Percentiles rank a stretch among this genome's conserved stretches.
Evolutionary conservation across 306 rosid species (phyloP).

Genomic region (Datisca glomerata): DNA sequence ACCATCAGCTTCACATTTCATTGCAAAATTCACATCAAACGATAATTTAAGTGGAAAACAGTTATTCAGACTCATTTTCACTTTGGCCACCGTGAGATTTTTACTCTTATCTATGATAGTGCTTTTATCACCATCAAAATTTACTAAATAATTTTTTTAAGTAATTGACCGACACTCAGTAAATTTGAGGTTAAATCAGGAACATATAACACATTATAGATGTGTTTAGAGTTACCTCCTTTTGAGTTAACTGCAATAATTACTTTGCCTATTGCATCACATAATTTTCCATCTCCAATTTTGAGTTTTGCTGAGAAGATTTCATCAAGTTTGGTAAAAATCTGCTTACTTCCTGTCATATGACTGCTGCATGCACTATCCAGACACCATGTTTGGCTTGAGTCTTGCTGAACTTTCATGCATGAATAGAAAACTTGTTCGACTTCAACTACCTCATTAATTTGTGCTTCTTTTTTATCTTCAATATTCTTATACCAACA

Average conservation of each 20-base stretch:
- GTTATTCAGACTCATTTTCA: not conserved
- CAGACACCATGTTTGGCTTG: no score
- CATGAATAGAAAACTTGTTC: no score
- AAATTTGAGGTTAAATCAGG: not conserved
- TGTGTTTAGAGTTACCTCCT: not conserved
- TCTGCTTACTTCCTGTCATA: no score
- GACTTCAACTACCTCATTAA: no score
- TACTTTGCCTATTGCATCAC: not conserved
- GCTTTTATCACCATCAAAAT: slow-evolving; percentile 3
- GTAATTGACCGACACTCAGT: not conserved
- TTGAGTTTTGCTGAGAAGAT: not conserved
- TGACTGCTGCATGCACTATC: no score
- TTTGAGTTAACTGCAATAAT: not conserved
- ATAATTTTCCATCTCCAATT: not conserved
- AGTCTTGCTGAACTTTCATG: no score
- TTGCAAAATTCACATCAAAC: not conserved
- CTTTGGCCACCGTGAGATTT: not conserved
- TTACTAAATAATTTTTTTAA: not conserved
- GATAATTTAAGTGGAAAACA: not conserved
- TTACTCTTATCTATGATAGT: not conserved
- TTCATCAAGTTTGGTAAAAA: not conserved
- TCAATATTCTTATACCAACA: no score
- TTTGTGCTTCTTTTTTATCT: no score
- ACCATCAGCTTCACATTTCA: not conserved
- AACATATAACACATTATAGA: not conserved